Conservation (phyloP, 371 early-diverging fungal genomes). For the Mortierella sp. region DNA sequence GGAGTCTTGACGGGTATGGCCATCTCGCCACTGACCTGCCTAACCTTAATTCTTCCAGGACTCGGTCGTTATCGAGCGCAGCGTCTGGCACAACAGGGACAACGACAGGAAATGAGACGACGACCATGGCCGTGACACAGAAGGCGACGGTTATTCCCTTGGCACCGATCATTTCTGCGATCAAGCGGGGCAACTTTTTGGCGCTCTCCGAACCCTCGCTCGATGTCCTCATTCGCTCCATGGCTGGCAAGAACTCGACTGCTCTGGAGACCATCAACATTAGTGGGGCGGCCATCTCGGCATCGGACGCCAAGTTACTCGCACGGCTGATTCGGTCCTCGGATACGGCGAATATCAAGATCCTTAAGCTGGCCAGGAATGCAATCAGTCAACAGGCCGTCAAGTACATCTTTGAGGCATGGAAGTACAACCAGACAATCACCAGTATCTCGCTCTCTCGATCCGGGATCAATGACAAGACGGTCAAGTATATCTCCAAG, state of each 20-base stretch:
- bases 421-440: slow-evolving; percentile 37
- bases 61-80: background rate
- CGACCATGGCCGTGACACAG: background rate
- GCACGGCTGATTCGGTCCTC: slow-evolving; percentile 35
- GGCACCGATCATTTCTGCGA: slow-evolving; percentile 34
- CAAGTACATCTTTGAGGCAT: slow-evolving; percentile 36
- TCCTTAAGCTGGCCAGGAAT: slow-evolving; percentile 30
- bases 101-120: background rate
- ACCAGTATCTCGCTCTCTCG: slow-evolving; percentile 26
- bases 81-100: background rate
- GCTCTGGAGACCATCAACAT: slow-evolving; percentile 32
- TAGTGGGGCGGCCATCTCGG: slow-evolving; percentile 28
- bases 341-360: slow-evolving; percentile 38
- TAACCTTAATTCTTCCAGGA: background rate
- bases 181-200: slow-evolving; percentile 39
- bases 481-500: slow-evolving; percentile 35
- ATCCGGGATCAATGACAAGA: slow-evolving; percentile 43
- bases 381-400: slow-evolving; percentile 42
- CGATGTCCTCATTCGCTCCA: slow-evolving; percentile 25
- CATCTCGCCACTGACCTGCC: background rate
- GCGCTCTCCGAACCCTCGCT: slow-evolving; percentile 32
- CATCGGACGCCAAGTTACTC: slow-evolving; percentile 32
- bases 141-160: background rate
- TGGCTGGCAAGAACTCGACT: slow-evolving; percentile 42
- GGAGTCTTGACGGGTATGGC: background rate